Conservation (phyloP, 1,284 basidiomycete genomes). For the Trichosporon asahii region DNA sequence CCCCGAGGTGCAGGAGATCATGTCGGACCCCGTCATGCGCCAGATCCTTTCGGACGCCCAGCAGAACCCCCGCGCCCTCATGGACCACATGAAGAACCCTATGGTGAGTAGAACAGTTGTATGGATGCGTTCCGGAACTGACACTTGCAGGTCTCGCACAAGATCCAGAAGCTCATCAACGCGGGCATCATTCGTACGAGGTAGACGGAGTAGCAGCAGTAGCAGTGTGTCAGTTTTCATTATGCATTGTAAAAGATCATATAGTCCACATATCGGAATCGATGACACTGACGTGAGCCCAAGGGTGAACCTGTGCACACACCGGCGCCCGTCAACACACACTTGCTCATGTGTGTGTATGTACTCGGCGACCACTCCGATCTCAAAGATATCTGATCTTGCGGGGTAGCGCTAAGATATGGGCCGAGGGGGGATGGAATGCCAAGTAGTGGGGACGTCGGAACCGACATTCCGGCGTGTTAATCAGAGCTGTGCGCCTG, state of each 20-base stretch:
- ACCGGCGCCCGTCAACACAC: not conserved
- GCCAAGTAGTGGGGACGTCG: not conserved
- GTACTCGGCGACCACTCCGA: not conserved
- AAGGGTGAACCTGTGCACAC: not conserved
- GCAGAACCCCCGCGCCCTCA: constrained; percentile 77
- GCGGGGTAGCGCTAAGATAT: not conserved
- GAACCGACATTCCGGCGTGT: not conserved
- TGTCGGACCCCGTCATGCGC: constrained; percentile 67
- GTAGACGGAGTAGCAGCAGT: constrained; percentile 16
- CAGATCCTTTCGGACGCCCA: constrained; percentile 95
- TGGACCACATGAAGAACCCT: constrained; percentile 97
- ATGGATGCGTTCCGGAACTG: not conserved
- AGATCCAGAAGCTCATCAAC: constrained; percentile 77
- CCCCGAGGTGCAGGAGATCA: constrained; percentile 78
- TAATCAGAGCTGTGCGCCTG: not conserved
- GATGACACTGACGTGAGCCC: not conserved
- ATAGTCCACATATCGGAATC: not conserved
- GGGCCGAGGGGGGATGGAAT: not conserved
- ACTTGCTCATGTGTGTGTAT: not conserved
- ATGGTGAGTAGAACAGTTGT: constrained; percentile 40
- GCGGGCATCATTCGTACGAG: constrained; percentile 75
- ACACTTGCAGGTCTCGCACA: constrained; percentile 29
- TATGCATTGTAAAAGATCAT: constrained; percentile 4
- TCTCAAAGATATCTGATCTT: not conserved
- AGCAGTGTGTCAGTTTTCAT: constrained; percentile 2